Base-by-base conservation (phyloP, 2,329 filamentous ascomycete species). In the Aspergillus sojae region DNA sequence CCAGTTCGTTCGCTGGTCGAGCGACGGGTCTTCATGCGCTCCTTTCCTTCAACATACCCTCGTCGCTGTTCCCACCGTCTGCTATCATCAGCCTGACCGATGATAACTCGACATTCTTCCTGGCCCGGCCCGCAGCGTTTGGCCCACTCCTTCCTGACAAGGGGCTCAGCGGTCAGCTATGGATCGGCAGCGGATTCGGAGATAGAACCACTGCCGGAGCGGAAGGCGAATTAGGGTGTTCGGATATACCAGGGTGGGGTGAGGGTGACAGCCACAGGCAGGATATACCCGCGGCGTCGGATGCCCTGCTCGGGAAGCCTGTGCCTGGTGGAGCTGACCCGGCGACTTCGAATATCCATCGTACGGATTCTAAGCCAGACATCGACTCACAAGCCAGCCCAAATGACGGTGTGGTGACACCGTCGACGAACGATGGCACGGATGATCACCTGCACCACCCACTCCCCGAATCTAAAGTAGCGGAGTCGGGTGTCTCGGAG, bases 81-180 rank as follows among this genome's bases (percentile, higher is more conserved):
- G 95, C 95, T 55, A 91, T 96, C 72, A 97, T 99, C 76, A 97
- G 92, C 77, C 86, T 99, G 65, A 97, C 94, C 73, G 93, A 98
- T 78, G 95, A 99, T 79, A 99, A 99, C 79, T 97, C 93, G 70
- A 99, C 95, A 14, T 96, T 96, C 70, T 99, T 99, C 80, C 85
- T 96, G 61, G 94, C 95, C 50, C 86, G 95, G 56, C 95, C 95
- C 64, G 95, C 95, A 59, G 94, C 93, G 45, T 99, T 98, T 80
- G 95, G 95, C 0, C 93, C 95, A 5, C 81, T 86, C 45, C 81
- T 99, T 45, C 91, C 91, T 0, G 78, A 83, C 14, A 88, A 86
- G 62, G 94, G 95, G 30, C 80, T 98, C 67, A 96, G 92, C 73
- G 94, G 93, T 19, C 91, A 94, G 75, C 82, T 99, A 58, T 98